Conservation (phyloP, 2,329 filamentous ascomycete genomes). For the Neonectria punicea region DNA sequence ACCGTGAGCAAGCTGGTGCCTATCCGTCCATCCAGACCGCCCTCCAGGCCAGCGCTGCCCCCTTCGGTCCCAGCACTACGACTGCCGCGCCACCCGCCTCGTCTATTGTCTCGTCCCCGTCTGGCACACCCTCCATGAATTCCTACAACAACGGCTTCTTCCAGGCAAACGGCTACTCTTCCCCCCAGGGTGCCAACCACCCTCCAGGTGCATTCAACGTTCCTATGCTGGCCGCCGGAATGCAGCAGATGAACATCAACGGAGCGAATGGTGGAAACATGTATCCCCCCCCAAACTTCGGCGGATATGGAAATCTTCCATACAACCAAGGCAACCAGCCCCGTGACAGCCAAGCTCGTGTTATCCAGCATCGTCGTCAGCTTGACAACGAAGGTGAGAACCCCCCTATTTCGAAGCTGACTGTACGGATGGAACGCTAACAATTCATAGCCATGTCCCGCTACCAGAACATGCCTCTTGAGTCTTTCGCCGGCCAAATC, state of each 20-base stretch:
- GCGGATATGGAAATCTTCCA: conserved; percentile 63
- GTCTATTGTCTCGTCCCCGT: conserved; percentile 38
- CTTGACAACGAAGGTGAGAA: conserved; percentile 75
- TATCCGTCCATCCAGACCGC: conserved; percentile 75
- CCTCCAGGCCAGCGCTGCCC: conserved; percentile 81
- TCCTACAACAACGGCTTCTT: conserved; percentile 48
- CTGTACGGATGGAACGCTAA: conserved; percentile 42
- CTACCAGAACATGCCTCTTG: conserved; percentile 84
- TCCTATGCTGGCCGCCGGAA: conserved; percentile 71
- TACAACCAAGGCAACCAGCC: conserved; percentile 64
- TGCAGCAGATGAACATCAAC: conserved; percentile 72
- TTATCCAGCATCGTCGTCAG: conserved; percentile 79
- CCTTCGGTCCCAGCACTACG: conserved; percentile 74
- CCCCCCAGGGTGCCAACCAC: conserved; percentile 42
- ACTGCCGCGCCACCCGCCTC: conserved; percentile 44
- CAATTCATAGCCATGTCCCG: conserved; percentile 71
- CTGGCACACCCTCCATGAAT: conserved; percentile 38
- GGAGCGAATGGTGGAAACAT: conserved; percentile 54
- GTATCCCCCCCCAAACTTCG: conserved; percentile 69
- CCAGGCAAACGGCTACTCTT: conserved; percentile 44
- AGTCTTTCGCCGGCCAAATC: conserved; percentile 83
- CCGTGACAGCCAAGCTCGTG: conserved; percentile 79
- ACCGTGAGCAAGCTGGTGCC: conserved; percentile 57
- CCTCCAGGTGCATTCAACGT: conserved; percentile 45
- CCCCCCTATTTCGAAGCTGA: background rate